Conservation (phyloP, 768 basidiomycete genomes). For the Mycena floridula region DNA sequence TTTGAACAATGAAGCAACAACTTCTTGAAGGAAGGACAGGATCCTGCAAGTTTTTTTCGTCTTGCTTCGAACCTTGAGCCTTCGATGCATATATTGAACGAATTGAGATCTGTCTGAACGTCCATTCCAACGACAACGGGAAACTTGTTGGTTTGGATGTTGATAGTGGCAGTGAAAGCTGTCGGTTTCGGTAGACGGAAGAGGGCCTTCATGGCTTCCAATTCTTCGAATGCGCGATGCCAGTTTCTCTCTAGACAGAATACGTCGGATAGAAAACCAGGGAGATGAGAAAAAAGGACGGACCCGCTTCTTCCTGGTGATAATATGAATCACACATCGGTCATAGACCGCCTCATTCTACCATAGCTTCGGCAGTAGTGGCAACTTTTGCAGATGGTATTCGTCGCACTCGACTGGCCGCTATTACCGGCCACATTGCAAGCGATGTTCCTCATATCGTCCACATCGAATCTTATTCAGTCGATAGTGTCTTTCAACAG, state of each 20-base stretch:
- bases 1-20: no score
- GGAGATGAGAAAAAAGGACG: slow-evolving; percentile 11
- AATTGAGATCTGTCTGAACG: slow-evolving; percentile 68
- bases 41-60: no score
- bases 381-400: slow-evolving; percentile 64
- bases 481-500: slow-evolving; percentile 95
- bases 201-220: slow-evolving; percentile 43
- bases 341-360: slow-evolving; percentile 47
- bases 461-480: slow-evolving; percentile 89
- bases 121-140: slow-evolving; percentile 44
- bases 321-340: slow-evolving; percentile 68
- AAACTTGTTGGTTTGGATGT: slow-evolving; percentile 51
- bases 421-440: slow-evolving; percentile 26
- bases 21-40: no score
- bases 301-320: slow-evolving; percentile 78
- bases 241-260: slow-evolving; percentile 71
- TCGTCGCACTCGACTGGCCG: slow-evolving; percentile 41
- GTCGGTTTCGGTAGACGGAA: slow-evolving; percentile 63
- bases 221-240: slow-evolving; percentile 57
- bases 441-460: slow-evolving; percentile 66
- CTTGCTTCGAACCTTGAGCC: no score
- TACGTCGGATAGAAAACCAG: no score
- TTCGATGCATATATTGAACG: no score
- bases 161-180: slow-evolving; percentile 37
- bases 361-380: slow-evolving; percentile 68